Conservation (phyloP, 139 green algal genomes). For the Picochlorum sp. region DNA sequence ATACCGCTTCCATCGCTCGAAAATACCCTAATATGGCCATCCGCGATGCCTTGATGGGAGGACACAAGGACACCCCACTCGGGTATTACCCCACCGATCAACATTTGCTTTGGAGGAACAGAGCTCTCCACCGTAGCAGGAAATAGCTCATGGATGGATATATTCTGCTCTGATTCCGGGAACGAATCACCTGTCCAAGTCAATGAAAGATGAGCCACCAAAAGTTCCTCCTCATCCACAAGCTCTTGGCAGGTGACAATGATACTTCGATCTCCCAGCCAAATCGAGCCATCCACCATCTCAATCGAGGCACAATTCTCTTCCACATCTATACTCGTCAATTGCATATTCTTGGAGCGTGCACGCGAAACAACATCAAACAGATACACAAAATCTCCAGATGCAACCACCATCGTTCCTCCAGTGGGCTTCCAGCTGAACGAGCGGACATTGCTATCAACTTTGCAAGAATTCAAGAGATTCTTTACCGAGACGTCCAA, state of each 20-base stretch:
- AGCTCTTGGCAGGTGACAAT: no score
- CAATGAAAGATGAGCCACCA: no score
- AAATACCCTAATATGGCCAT: conserved; percentile 49
- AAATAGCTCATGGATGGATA: neutral
- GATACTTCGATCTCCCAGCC: no score
- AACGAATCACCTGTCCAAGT: no score
- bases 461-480: neutral
- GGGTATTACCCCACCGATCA: conserved; percentile 10
- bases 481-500: neutral
- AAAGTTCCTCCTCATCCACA: neutral
- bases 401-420: no score
- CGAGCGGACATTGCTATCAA: neutral
- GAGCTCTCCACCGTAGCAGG: neutral
- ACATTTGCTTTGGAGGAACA: conserved; percentile 16
- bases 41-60: conserved; percentile 37
- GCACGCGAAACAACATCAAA: conserved; percentile 1
- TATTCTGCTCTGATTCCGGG: no score
- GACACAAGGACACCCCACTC: conserved; percentile 30
- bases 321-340: no score
- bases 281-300: no score
- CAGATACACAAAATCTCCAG: neutral
- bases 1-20: neutral
- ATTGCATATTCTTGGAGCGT: no score
- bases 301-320: no score
- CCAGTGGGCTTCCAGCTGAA: neutral